Base-by-base conservation (phyloP, 208 protist species). In the Trypanosoma brucei region DNA sequence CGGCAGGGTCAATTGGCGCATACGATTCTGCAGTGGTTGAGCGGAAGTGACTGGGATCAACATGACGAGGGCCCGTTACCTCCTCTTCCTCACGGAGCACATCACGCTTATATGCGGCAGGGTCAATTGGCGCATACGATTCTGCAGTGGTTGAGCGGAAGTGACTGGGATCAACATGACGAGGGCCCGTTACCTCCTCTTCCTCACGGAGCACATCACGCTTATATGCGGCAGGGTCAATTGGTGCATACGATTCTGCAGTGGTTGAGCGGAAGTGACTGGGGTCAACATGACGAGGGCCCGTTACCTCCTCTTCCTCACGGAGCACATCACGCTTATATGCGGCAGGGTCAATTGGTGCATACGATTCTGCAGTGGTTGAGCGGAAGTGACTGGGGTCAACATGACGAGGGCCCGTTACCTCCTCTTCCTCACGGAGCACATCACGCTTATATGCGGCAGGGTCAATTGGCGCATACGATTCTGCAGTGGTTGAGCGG, bases 341-440 rank as follows among this genome's bases (percentile, higher is more conserved):
- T 54, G 46, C 59, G 52, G 36, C 34, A 31, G 53, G 30, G 44
- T 75, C 62, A n/a, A 65, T 8, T 2, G 62, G 56, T 61, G 59
- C 38, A 11, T 35, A 44, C 45, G 13, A 11, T 3, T 69, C 50
- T 3, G 45, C 9, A 14, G 31, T 58, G 35, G 62, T 69, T 4
- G 62, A 67, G 45, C 42, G 59, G 75, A 77, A 89, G 67, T 68
- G 73, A 42, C 40, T 55, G 2, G 59, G 65, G 46, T 76, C 62
- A 0, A 61, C 55, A 7, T 34, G 35, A 11, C 9, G 44, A 38
- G 14, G 9, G 14, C 44, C 44, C 44, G 44, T 48, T 14, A 14
- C 14, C 44, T n/a, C 44, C 44, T 48, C 44, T 8, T 68, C 59
- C n/a, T 59, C 48, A 11, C 22, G 22, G 0, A 22, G 22, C 22